phyloP scores from a whole-genome alignment of 2,329 filamentous ascomycete genomes.

The Aspergillus felis region DNA sequence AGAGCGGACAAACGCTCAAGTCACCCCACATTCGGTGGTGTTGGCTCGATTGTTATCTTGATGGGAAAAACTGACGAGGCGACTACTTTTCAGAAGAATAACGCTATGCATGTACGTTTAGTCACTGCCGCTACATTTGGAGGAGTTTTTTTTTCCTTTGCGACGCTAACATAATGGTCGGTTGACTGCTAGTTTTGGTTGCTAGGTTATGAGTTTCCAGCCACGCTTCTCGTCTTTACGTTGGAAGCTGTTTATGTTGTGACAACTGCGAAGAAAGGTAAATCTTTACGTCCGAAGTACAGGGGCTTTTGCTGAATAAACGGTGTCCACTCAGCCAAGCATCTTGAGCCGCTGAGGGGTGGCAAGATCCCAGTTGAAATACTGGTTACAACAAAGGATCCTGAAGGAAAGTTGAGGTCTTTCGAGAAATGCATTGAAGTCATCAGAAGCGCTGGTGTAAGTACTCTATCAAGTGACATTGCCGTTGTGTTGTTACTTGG shows the following conservation, averaged over 20 bases:
- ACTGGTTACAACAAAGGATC: constrained; percentile 85
- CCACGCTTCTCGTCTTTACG: constrained; percentile 90
- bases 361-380: constrained; percentile 92
- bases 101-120: constrained; percentile 80
- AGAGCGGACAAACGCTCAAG: constrained; percentile 90
- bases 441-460: constrained; percentile 82
- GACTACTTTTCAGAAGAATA: constrained; percentile 88
- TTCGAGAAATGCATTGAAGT: constrained; percentile 78
- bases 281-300: constrained; percentile 2
- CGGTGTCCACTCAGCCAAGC: constrained; percentile 63
- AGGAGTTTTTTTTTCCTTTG: too few species aligned
- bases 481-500: background rate
- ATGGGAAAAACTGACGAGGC: constrained; percentile 94
- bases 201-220: constrained; percentile 96
- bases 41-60: constrained; percentile 78
- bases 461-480: constrained; percentile 33
- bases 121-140: background rate
- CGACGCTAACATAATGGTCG: background rate
- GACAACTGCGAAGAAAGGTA: constrained; percentile 96
- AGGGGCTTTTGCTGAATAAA: background rate
- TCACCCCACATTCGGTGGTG: constrained; percentile 80
- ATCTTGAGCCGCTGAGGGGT: constrained; percentile 85
- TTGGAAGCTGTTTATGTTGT: constrained; percentile 84
- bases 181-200: constrained; percentile 76
- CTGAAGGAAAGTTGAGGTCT: constrained; percentile 84